These are phyloP conservation scores for Clonostachys rhizophaga DNA, from an alignment of 2,329 filamentous ascomycete species.

Conservation along the genomic window DNA sequence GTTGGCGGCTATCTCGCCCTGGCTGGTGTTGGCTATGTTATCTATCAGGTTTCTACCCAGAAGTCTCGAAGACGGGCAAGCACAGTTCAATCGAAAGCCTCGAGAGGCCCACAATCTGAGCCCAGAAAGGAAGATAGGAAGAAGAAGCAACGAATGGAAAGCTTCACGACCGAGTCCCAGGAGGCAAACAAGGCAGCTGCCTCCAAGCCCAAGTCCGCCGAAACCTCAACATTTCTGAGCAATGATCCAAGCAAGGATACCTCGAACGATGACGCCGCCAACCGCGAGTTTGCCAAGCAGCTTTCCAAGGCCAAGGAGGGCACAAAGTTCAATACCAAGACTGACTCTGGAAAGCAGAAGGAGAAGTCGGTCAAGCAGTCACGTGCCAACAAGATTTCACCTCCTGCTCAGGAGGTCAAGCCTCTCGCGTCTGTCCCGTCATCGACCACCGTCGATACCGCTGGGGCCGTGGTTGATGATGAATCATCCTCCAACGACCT, in stretches of 20 bases:
- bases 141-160: constrained; percentile 41
- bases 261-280: constrained; percentile 58
- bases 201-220: constrained; percentile 7
- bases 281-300: constrained; percentile 73
- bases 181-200: constrained; percentile 32
- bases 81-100: constrained; percentile 16
- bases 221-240: constrained; percentile 17
- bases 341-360: constrained; percentile 56
- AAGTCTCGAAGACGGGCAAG: constrained; percentile 21
- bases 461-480: constrained; percentile 54
- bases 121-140: constrained; percentile 33
- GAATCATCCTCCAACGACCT: constrained; percentile 68
- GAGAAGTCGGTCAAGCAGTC: constrained; percentile 68
- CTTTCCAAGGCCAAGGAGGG: constrained; percentile 69
- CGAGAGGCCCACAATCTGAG: constrained; percentile 20
- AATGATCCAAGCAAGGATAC: constrained; percentile 26
- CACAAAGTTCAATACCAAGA: constrained; percentile 49
- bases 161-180: constrained; percentile 27
- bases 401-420: constrained; percentile 35
- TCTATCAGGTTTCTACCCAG: constrained; percentile 27
- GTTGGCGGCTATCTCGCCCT: constrained; percentile 28
- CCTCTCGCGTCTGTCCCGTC: constrained; percentile 57
- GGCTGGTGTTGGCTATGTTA: constrained; percentile 24
- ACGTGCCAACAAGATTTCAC: constrained; percentile 48
- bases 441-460: constrained; percentile 68